A percentile compares a stretch with the other conserved stretches of the same genome.
These are phyloP conservation scores for Globisporangium recalcitrans DNA, from an alignment of 352 stramenopile genomes.

Conservation along the genomic window DNA sequence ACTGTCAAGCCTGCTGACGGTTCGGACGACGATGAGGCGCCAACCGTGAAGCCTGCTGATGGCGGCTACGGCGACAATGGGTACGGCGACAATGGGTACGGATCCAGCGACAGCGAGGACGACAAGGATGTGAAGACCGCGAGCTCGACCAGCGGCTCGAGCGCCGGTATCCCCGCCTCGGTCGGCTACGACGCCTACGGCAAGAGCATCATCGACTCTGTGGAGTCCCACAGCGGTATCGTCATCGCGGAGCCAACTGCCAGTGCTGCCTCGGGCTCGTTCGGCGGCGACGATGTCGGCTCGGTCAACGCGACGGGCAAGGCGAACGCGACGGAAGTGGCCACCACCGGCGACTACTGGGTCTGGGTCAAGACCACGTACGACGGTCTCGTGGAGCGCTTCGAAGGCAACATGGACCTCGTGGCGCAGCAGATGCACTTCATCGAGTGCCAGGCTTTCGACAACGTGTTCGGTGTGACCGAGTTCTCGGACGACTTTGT, in stretches of 20 bases:
- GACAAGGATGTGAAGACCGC: neutral
- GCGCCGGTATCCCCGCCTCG: neutral
- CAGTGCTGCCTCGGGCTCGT: neutral
- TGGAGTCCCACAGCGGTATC: conserved; percentile 10
- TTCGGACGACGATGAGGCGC: neutral
- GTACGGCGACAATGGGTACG: neutral
- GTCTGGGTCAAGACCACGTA: conserved; percentile 56
- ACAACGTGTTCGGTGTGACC: conserved; percentile 39
- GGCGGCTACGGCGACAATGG: conserved; percentile 2
- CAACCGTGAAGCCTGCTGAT: conserved; percentile 4
- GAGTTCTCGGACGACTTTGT: conserved; percentile 50
- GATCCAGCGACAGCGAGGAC: neutral
- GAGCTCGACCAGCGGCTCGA: conserved; percentile 5
- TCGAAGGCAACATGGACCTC: conserved; percentile 54
- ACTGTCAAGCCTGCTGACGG: conserved; percentile 8
- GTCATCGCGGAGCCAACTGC: conserved; percentile 1
- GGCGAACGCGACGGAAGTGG: conserved; percentile 27
- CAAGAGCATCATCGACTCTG: conserved; percentile 8
- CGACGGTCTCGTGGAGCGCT: conserved; percentile 43
- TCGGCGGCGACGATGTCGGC: conserved; percentile 1
- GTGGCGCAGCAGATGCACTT: conserved; percentile 58
- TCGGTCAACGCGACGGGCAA: conserved; percentile 19
- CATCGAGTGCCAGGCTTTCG: conserved; percentile 54
- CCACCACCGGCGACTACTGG: conserved; percentile 57
- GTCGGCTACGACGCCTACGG: conserved; percentile 12